Evolutionary conservation across 352 stramenopile species (phyloP).

Genomic region (Pilasporangium apinafurcum): DNA sequence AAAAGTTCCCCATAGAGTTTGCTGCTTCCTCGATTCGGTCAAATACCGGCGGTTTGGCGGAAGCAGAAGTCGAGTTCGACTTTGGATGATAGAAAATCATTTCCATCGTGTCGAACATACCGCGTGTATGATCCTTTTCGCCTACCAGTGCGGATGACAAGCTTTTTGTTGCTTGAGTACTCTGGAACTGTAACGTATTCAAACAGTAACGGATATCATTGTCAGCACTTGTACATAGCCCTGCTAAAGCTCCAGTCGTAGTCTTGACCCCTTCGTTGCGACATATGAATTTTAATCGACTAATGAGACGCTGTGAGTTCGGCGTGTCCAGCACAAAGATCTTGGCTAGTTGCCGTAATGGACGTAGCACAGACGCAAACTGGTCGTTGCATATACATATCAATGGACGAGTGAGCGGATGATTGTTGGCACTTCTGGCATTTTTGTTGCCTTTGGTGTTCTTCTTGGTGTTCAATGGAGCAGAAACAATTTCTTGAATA

Average conservation of each 20-base stretch:
- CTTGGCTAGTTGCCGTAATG: conserved; percentile 91
- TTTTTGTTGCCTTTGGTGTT: conserved; percentile 13
- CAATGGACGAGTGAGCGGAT: conserved; percentile 89
- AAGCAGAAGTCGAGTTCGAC: conserved; percentile 20
- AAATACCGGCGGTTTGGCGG: no score
- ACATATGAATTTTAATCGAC: conserved; percentile 90
- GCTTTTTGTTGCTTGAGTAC: conserved; percentile 19
- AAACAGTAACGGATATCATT: conserved; percentile 95
- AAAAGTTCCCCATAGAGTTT: conserved; percentile 69
- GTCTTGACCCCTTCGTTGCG: conserved; percentile 82
- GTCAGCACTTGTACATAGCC: conserved; percentile 51
- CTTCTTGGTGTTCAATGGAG: conserved; percentile 66
- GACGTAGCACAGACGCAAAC: conserved; percentile 92
- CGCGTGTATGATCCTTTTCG: conserved; percentile 51
- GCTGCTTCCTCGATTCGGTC: conserved; percentile 66
- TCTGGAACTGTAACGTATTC: conserved; percentile 95
- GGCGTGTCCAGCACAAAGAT: conserved; percentile 91
- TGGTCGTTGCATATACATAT: conserved; percentile 99
- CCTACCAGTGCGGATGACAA: conserved; percentile 31
- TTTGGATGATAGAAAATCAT: conserved; percentile 69
- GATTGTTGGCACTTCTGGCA: conserved; percentile 20
- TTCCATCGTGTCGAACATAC: conserved; percentile 62
- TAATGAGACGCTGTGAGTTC: conserved; percentile 84
- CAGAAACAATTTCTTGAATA: conserved; percentile 91
- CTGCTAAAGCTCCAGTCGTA: conserved; percentile 56